Evolutionary conservation across 148 eudicot genomes (phyloP), one percentile per base, ranked within the genome.

Genomic region (Diospyros kaki): DNA sequence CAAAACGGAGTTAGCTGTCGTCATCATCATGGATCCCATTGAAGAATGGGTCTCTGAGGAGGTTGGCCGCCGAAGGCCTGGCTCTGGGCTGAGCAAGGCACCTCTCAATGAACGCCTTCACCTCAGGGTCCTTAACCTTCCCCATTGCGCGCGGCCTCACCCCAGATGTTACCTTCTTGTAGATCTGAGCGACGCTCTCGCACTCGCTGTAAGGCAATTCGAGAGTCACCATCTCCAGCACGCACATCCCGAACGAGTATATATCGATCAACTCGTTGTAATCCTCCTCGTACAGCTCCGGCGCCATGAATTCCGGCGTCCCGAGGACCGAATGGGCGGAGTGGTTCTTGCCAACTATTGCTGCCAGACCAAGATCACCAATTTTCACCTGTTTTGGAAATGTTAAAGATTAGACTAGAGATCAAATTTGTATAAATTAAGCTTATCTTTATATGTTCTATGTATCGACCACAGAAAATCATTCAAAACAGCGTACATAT

Each of bases 281-380:
- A 60, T 88, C 72, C 85, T 89, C 93, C 2, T 89, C 90, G 14
- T 89, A 91, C 1, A 91, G 81, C 87, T 91, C 97, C 1, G 93
- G 96, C n/a, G 96, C 96, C 96, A 91, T 91, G 73, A 86, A 91
- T 60, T 91, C 93, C 6, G 96, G 97, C 15, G 97, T 92, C 38
- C 93, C 97, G 2, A 89, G 78, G 11, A 92, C 60, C 11, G 93
- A 86, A 74, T 88, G 93, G 38, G 97, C 97, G 0, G 75, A 82
- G 68, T 92, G 91, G 44, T 79, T 83, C 81, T 74, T 84, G 46
- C 90, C 93, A 56, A 88, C 92, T 8, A 73, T 81, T 53, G 88
- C 85, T 1, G 94, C 97, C 79, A 92, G 62, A 38, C 97, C 97
- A 70, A 91, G 79, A 82, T 91, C 97, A 15, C 97, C 97, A 78